Conservation (phyloP, 2,329 filamentous ascomycete species). For the Aspergillus eucalypticola region DNA sequence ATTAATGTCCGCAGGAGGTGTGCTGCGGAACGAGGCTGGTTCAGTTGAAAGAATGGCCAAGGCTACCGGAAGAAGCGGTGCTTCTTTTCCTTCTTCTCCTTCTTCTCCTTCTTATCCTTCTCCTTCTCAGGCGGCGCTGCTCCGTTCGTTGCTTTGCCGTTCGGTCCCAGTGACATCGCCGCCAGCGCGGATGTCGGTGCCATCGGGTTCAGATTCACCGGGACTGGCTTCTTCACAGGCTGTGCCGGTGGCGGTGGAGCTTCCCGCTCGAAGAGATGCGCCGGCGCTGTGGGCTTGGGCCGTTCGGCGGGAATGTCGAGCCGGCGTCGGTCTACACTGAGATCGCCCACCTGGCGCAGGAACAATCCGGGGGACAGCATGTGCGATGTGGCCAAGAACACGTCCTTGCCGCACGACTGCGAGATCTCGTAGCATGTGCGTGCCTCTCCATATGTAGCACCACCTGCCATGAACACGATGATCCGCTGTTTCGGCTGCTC, state of each 20-base stretch:
- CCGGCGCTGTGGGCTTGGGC: slow-evolving; percentile 77
- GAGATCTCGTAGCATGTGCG: slow-evolving; percentile 87
- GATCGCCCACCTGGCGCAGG: slow-evolving; percentile 76
- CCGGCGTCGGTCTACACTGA: slow-evolving; percentile 71
- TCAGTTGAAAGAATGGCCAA: background rate
- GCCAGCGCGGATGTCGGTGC: slow-evolving; percentile 38
- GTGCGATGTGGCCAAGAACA: slow-evolving; percentile 87
- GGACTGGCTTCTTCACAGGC: slow-evolving; percentile 26
- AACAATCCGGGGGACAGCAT: slow-evolving; percentile 88
- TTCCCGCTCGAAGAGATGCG: slow-evolving; percentile 79
- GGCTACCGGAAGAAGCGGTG: slow-evolving; percentile 54
- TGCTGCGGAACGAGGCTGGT: background rate
- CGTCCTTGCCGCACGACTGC: slow-evolving; percentile 69
- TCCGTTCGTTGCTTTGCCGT: slow-evolving; percentile 37
- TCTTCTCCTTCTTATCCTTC: slow-evolving; percentile 16
- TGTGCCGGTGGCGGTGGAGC: slow-evolving; percentile 47
- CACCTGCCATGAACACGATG: slow-evolving; percentile 92
- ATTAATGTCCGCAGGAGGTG: background rate
- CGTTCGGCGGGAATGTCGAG: slow-evolving; percentile 80
- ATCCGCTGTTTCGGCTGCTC: slow-evolving; percentile 85
- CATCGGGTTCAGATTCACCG: slow-evolving; percentile 26
- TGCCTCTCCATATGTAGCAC: slow-evolving; percentile 89
- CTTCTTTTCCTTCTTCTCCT: slow-evolving; percentile 42
- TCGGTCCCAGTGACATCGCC: slow-evolving; percentile 39
- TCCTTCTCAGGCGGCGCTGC: slow-evolving; percentile 30